These are phyloP conservation scores for Gaultheria prostrata DNA, from an alignment of 148 eudicot species.

Conservation along the genomic window DNA sequence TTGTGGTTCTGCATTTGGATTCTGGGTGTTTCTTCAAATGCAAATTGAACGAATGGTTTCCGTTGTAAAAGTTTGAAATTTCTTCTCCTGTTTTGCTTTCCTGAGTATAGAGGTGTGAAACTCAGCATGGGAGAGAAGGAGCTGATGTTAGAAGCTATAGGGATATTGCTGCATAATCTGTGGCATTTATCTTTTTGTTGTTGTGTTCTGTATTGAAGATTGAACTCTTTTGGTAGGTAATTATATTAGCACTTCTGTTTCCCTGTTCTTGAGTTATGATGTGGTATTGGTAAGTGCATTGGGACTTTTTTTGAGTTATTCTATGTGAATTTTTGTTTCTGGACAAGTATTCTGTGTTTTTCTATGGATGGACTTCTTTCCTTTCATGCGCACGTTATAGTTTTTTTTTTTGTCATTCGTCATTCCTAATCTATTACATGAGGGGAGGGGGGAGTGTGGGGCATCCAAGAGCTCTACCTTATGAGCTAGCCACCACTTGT, in stretches of 20 bases:
- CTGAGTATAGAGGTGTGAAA: neutral
- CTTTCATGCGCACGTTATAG: too few relatives aligned
- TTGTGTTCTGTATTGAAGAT: neutral
- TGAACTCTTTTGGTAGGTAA: neutral
- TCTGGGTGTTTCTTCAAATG: neutral
- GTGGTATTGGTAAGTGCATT: neutral
- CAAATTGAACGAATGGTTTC: neutral
- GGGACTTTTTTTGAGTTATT: neutral
- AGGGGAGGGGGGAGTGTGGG: too few relatives aligned
- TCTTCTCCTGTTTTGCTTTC: neutral
- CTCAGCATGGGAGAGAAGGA: neutral
- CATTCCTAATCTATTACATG: too few relatives aligned
- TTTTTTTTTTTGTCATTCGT: too few relatives aligned
- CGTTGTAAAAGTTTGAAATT: neutral
- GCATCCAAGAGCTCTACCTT: too few relatives aligned
- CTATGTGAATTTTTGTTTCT: neutral
- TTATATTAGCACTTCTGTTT: neutral
- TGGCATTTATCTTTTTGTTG: neutral
- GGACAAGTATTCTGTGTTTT: neutral
- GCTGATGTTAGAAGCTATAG: neutral
- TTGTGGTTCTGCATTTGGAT: neutral
- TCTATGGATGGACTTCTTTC: neutral
- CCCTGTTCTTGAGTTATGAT: neutral
- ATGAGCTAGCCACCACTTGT: too few relatives aligned
- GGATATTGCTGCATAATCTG: slow-evolving; percentile 3